Conservation (phyloP, 1,284 basidiomycete species). For the Omphalotus olearius region DNA sequence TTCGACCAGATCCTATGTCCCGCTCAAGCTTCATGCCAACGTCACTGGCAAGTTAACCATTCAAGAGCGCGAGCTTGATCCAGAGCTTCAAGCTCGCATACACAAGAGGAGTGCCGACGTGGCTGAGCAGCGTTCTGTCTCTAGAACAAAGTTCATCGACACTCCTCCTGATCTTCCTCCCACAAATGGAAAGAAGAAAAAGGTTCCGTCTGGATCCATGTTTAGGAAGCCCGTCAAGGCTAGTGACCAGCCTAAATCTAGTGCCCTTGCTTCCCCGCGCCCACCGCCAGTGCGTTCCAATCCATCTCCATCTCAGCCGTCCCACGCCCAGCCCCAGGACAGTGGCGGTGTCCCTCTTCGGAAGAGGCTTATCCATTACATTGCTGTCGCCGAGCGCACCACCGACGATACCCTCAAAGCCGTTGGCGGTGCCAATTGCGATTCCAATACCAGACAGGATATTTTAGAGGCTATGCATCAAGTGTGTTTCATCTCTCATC, state of each 20-base stretch:
- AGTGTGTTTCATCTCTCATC: slow-evolving; percentile 29
- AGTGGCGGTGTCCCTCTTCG: slow-evolving; percentile 28
- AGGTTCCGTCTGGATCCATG: slow-evolving; percentile 23
- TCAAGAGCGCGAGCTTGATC: slow-evolving; percentile 49
- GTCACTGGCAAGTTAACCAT: slow-evolving; percentile 65
- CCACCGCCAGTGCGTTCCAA: slow-evolving; percentile 10
- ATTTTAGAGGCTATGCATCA: slow-evolving; percentile 43
- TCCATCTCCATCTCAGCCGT: slow-evolving; percentile 22
- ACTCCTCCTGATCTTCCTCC: slow-evolving; percentile 28
- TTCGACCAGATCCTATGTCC: slow-evolving; percentile 50
- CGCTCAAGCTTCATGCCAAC: slow-evolving; percentile 68
- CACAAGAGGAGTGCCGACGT: slow-evolving; percentile 54
- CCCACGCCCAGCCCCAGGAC: slow-evolving; percentile 26
- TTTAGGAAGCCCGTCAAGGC: slow-evolving; percentile 32
- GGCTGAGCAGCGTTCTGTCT: slow-evolving; percentile 49
- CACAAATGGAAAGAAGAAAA: slow-evolving; percentile 29
- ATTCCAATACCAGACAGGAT: slow-evolving; percentile 30
- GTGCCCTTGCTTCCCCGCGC: slow-evolving; percentile 16
- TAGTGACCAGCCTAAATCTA: slow-evolving; percentile 21
- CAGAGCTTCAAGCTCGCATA: slow-evolving; percentile 46
- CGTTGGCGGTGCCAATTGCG: slow-evolving; percentile 33
- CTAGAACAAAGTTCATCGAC: slow-evolving; percentile 51
- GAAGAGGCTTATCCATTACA: slow-evolving; percentile 48
- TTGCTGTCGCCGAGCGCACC: slow-evolving; percentile 45
- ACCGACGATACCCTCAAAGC: slow-evolving; percentile 40